These are phyloP conservation scores for Aureobasidium sp. DNA, from an alignment of 2,329 filamentous ascomycete genomes.

Conservation along the genomic window DNA sequence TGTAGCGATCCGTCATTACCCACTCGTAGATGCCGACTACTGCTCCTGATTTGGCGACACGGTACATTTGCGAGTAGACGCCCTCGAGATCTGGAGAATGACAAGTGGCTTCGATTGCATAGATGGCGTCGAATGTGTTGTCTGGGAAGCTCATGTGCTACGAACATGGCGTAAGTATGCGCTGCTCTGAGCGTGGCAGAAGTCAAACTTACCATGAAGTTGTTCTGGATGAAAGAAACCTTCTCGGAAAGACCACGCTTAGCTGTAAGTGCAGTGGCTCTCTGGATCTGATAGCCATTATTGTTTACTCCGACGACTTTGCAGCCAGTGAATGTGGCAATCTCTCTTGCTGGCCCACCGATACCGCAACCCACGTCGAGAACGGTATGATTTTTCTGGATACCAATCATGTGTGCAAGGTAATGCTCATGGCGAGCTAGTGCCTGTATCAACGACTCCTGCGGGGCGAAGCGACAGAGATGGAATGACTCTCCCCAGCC, in stretches of 20 bases:
- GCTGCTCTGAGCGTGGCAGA: neutral
- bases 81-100: constrained; percentile 86
- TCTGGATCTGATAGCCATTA: constrained; percentile 97
- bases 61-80: constrained; percentile 90
- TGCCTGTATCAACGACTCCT: constrained; percentile 81
- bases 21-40: constrained; percentile 97
- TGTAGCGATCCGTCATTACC: constrained; percentile 95
- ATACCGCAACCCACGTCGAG: constrained; percentile 96
- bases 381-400: constrained; percentile 82
- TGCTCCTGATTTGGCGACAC: constrained; percentile 90
- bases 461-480: constrained; percentile 86
- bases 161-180: neutral
- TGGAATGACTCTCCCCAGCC: constrained; percentile 96
- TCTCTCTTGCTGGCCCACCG: constrained; percentile 89
- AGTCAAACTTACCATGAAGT: constrained; percentile 67
- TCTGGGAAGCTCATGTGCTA: constrained; percentile 91
- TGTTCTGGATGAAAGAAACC: constrained; percentile 82
- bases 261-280: constrained; percentile 73
- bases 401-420: constrained; percentile 79
- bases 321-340: constrained; percentile 86
- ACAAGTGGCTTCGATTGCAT: constrained; percentile 94
- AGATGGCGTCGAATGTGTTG: constrained; percentile 91
- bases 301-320: constrained; percentile 94
- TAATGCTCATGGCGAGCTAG: constrained; percentile 98
- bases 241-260: constrained; percentile 76